Percentiles rank a stretch among this genome's conserved stretches.
phyloP scores from a whole-genome alignment of 2,329 filamentous ascomycete species.

The Phoma sp. region DNA sequence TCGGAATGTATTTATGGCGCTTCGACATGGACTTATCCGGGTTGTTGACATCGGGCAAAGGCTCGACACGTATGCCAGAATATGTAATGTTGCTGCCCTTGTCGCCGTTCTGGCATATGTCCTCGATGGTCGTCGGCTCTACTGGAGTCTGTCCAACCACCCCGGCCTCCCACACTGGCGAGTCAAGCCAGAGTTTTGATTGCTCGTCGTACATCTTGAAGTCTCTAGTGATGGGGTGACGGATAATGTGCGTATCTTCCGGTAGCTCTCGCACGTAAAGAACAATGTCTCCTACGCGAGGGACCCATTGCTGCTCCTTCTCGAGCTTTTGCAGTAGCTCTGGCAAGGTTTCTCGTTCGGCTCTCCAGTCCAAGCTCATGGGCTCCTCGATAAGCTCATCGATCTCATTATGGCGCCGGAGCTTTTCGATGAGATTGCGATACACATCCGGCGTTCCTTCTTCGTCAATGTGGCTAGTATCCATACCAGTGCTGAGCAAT shows the following conservation, averaged over 20 bases:
- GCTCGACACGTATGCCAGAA: slow-evolving; percentile 64
- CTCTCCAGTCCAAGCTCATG: slow-evolving; percentile 63
- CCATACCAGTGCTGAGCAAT: slow-evolving; percentile 23
- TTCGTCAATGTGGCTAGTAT: slow-evolving; percentile 50
- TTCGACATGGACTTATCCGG: slow-evolving; percentile 59
- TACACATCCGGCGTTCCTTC: slow-evolving; percentile 63
- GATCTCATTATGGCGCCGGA: slow-evolving; percentile 51
- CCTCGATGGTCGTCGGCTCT: slow-evolving; percentile 52
- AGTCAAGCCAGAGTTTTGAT: slow-evolving; percentile 39
- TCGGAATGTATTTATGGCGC: slow-evolving; percentile 61
- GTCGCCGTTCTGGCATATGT: slow-evolving; percentile 51
- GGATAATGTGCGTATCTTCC: slow-evolving; percentile 36
- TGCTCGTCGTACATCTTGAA: slow-evolving; percentile 34
- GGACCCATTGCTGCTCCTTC: slow-evolving; percentile 58
- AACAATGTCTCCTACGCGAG: slow-evolving; percentile 63
- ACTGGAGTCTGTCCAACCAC: slow-evolving; percentile 60
- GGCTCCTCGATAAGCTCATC: slow-evolving; percentile 58
- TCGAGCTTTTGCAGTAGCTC: slow-evolving; percentile 51
- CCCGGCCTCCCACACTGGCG: slow-evolving; percentile 63
- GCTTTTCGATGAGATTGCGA: slow-evolving; percentile 56
- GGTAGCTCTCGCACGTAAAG: slow-evolving; percentile 55
- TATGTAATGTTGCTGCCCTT: slow-evolving; percentile 55
- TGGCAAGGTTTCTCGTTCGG: slow-evolving; percentile 54
- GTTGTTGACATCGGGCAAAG: slow-evolving; percentile 59
- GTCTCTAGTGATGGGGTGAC: slow-evolving; percentile 29